Evolutionary conservation across 1,284 basidiomycete species (phyloP).

Genomic region (Fomitopsis betulina): DNA sequence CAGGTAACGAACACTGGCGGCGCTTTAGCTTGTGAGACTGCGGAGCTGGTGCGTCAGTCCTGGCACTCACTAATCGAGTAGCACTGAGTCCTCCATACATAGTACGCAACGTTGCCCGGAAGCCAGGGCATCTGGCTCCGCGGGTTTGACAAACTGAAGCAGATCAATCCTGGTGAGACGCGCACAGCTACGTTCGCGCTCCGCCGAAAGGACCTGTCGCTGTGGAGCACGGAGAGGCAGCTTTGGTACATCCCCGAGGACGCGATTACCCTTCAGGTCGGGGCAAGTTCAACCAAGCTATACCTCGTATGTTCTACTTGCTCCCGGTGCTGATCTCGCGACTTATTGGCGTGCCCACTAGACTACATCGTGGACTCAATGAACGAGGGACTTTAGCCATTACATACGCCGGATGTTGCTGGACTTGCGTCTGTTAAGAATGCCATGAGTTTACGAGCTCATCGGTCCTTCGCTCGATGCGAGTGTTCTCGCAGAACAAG

Average conservation of each 20-base stretch:
- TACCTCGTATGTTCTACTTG: constrained; percentile 9
- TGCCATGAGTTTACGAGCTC: too few species aligned
- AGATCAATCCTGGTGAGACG: constrained; percentile 41
- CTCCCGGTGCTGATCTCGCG: neutral
- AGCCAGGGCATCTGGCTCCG: constrained; percentile 43
- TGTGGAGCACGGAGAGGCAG: constrained; percentile 25
- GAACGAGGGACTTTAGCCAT: neutral
- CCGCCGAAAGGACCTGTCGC: constrained; percentile 53
- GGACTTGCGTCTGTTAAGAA: neutral
- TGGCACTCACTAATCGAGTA: neutral
- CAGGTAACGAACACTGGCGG: constrained; percentile 31
- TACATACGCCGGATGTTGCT: too few species aligned
- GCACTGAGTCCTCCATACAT: constrained; percentile 63
- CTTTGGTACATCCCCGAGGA: constrained; percentile 24
- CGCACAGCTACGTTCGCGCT: constrained; percentile 48
- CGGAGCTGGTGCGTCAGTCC: constrained; percentile 1
- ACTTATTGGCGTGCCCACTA: neutral
- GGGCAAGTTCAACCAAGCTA: constrained; percentile 23
- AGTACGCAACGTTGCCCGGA: constrained; percentile 37
- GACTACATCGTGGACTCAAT: neutral
- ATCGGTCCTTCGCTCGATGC: too few species aligned
- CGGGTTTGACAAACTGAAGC: constrained; percentile 58
- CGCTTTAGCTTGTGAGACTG: constrained; percentile 30
- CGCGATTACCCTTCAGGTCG: constrained; percentile 22
- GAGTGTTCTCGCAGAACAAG: too few species aligned